Percentiles rank a stretch among this genome's conserved stretches.
Conservation (phyloP, 768 basidiomycete species). For the Leucocoprinus birnbaumii region DNA sequence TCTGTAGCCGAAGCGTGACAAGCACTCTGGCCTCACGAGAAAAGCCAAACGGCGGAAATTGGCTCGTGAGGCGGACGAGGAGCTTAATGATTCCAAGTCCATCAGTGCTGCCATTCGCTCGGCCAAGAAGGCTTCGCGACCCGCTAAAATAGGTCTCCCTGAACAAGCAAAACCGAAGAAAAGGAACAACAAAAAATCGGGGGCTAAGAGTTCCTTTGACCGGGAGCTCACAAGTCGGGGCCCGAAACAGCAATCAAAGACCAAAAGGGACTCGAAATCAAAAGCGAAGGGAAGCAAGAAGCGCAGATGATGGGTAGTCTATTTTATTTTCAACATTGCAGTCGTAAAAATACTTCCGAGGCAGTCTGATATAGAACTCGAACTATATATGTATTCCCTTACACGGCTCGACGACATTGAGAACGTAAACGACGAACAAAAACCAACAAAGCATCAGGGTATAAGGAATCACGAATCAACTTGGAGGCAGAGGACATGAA, state of each 20-base stretch:
- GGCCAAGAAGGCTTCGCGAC: conserved; percentile 77
- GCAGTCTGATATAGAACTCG: no score
- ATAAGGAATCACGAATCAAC: no score
- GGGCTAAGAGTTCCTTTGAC: conserved; percentile 50
- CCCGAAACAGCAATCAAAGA: conserved; percentile 4
- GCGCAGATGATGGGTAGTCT: background rate
- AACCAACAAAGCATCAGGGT: conserved; percentile 2
- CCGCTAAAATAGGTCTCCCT: conserved; percentile 68
- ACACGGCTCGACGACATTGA: background rate
- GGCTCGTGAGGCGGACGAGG: conserved; percentile 77
- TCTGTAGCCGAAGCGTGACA: conserved; percentile 69
- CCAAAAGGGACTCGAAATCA: background rate
- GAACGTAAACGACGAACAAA: background rate
- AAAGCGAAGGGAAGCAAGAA: conserved; percentile 1
- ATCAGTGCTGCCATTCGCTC: conserved; percentile 78
- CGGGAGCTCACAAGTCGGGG: conserved; percentile 33
- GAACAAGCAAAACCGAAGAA: conserved; percentile 25
- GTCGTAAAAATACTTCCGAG: no score
- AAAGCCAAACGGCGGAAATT: conserved; percentile 86
- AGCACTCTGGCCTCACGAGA: conserved; percentile 81
- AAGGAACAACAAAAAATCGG: conserved; percentile 31
- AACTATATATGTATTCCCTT: background rate
- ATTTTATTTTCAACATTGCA: background rate
- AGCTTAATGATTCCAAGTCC: conserved; percentile 47
- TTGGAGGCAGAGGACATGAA: background rate